phyloP scores from a whole-genome alignment of 192 early-diverging fungal genomes.

The Podila verticillata region DNA sequence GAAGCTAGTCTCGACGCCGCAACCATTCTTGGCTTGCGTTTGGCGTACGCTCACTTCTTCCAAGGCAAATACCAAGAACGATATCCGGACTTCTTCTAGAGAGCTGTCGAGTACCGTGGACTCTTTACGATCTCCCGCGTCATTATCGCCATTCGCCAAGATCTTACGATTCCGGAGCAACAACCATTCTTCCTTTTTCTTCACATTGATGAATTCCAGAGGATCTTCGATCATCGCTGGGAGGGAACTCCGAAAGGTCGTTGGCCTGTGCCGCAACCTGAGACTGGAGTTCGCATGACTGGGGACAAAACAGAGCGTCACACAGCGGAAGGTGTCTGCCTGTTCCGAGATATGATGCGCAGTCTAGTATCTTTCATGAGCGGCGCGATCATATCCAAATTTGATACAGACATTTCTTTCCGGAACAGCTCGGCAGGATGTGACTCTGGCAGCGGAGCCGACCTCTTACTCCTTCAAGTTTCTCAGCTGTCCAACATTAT shows the following conservation, averaged over 20 bases:
- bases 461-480: slow-evolving; percentile 24
- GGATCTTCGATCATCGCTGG: slow-evolving; percentile 8
- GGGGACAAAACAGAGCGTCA: slow-evolving; percentile 7
- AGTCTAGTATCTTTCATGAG: slow-evolving; percentile 15
- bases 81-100: slow-evolving; percentile 6
- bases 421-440: slow-evolving; percentile 10
- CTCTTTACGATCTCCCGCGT: background rate
- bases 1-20: too few relatives aligned
- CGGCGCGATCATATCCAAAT: slow-evolving; percentile 1
- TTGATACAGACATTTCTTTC: slow-evolving; percentile 27
- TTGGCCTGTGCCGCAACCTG: background rate
- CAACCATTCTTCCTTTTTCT: slow-evolving; percentile 18
- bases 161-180: background rate
- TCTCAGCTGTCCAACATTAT: slow-evolving; percentile 15
- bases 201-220: slow-evolving; percentile 23
- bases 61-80: slow-evolving; percentile 2
- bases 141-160: slow-evolving; percentile 11
- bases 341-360: slow-evolving; percentile 16
- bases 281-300: slow-evolving; percentile 3
- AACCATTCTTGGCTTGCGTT: too few relatives aligned
- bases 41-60: slow-evolving; percentile 21
- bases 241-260: background rate
- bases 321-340: slow-evolving; percentile 1
- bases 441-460: slow-evolving; percentile 13
- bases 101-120: background rate